Percentiles rank a stretch among this genome's conserved stretches.
These are phyloP conservation scores for Sorghum bicolor DNA, from an alignment of 176 grass and related monocot species.

Conservation along the genomic window DNA sequence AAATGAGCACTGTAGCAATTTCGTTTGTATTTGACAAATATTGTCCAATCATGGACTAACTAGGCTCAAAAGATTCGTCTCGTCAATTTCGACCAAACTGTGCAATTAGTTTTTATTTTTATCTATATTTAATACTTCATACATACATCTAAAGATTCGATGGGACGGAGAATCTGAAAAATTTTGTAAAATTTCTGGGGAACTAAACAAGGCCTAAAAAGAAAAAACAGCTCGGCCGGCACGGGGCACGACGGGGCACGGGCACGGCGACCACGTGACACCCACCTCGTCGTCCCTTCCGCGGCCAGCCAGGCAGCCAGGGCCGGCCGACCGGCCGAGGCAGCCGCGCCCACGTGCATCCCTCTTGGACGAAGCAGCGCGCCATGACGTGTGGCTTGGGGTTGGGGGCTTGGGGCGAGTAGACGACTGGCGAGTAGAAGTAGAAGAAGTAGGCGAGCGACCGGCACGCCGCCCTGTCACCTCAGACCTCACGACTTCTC, in stretches of 20 bases:
- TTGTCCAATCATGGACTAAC: too few relatives aligned
- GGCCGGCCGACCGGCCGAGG: not conserved
- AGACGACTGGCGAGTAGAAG: not conserved
- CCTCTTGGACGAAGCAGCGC: not conserved
- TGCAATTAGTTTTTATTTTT: too few relatives aligned
- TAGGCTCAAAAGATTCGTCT: too few relatives aligned
- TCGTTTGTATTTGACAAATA: too few relatives aligned
- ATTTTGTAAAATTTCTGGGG: too few relatives aligned
- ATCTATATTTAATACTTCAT: too few relatives aligned
- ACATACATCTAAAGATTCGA: too few relatives aligned
- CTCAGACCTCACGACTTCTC: not conserved
- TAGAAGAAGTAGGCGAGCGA: slow-evolving; percentile 1
- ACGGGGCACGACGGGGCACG: slow-evolving; percentile 1
- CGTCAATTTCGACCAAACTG: too few relatives aligned
- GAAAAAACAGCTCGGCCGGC: not conserved
- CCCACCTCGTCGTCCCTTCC: not conserved
- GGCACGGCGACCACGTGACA: slow-evolving; percentile 17
- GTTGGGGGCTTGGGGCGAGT: not conserved
- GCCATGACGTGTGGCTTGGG: not conserved
- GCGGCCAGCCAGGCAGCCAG: not conserved
- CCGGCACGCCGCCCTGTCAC: slow-evolving; percentile 1
- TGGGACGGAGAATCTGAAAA: too few relatives aligned
- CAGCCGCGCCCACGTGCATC: slow-evolving; percentile 19
- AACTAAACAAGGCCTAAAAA: too few relatives aligned
- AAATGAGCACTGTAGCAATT: too few relatives aligned